Evolutionary conservation across 192 early-diverging fungal species (phyloP), one percentile per base, ranked within the genome.

Genomic region (Coemansia sp.): DNA sequence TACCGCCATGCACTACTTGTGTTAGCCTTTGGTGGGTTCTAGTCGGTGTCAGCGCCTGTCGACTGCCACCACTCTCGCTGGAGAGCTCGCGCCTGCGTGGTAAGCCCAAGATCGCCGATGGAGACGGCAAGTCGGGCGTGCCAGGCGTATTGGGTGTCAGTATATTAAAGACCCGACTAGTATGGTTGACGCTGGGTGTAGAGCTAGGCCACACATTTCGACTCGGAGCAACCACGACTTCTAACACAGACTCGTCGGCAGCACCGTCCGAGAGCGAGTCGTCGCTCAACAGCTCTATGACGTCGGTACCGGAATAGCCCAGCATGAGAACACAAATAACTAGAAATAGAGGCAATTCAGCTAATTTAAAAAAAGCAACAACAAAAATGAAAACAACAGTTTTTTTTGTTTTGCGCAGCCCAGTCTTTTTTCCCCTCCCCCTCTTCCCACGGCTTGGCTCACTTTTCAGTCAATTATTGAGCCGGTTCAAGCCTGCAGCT

Each of bases 121-220:
- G 75, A 13, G 79, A 82, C 7, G 79, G 79, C 36, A 82, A 47
- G 29, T 81, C 74, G 27, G 79, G 79, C 9, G 79, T 82, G 2
- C 51, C 71, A 12, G 79, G 79, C 16, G 43, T 59, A 51, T 20
- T 54, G 5, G 57, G 57, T 33, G 70, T 44, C 62, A 65, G 63
- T 34, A 60, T 10, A 24, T 20, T 60, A 33, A 60, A 34, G 33
- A 60, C 57, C 16, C 57, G 57, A 18, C 57, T 34, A n/a, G 57
- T 34, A 0, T 34, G 57, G 57, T 34, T 60, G 57, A 33, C 31
- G 27, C 57, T 60, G 31, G 57, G 57, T 34, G 57, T 60, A n/a
- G 57, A 60, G 57, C 57, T 36, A 34, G 57, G 57, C 57, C 57
- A 60, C 38, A 13, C 61, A 63, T 40, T 63, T 20, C 36, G 61